Percentiles rank a stretch among this genome's conserved stretches.
Conservation (phyloP, 1,139 yeast genomes). For the Sugiyamaella xylanicola region DNA sequence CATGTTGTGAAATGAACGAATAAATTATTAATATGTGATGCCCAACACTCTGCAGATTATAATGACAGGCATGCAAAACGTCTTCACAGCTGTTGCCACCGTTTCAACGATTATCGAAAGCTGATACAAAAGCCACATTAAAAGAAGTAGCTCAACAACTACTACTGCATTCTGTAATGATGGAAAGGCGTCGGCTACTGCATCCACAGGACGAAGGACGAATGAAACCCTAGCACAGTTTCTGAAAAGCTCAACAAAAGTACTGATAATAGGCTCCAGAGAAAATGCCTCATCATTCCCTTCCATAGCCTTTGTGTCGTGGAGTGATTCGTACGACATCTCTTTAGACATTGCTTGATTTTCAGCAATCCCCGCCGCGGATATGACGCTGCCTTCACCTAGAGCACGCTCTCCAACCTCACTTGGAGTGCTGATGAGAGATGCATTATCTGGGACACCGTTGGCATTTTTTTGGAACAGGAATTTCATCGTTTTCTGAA, state of each 20-base stretch:
- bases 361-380: not conserved
- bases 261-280: slow-evolving; percentile 22
- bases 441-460: slow-evolving; percentile 3
- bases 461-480: slow-evolving; percentile 25
- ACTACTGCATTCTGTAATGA: slow-evolving; percentile 34
- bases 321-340: slow-evolving; percentile 7
- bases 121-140: slow-evolving; percentile 40
- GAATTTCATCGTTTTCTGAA: slow-evolving; percentile 30
- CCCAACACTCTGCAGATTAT: slow-evolving; percentile 35
- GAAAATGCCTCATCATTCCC: slow-evolving; percentile 12
- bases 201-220: slow-evolving; percentile 37
- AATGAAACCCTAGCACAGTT: slow-evolving; percentile 34
- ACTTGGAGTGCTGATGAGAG: not conserved
- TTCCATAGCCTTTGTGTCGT: not conserved
- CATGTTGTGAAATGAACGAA: not conserved
- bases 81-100: slow-evolving; percentile 36
- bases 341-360: not conserved
- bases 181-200: slow-evolving; percentile 37
- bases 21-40: slow-evolving; percentile 17
- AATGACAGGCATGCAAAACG: slow-evolving; percentile 40
- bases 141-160: slow-evolving; percentile 37
- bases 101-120: slow-evolving; percentile 39
- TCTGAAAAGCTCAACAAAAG: slow-evolving; percentile 31
- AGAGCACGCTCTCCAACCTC: not conserved
- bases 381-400: not conserved